phyloP scores from a whole-genome alignment of 768 basidiomycete species.

The Myochromella boudieri region DNA sequence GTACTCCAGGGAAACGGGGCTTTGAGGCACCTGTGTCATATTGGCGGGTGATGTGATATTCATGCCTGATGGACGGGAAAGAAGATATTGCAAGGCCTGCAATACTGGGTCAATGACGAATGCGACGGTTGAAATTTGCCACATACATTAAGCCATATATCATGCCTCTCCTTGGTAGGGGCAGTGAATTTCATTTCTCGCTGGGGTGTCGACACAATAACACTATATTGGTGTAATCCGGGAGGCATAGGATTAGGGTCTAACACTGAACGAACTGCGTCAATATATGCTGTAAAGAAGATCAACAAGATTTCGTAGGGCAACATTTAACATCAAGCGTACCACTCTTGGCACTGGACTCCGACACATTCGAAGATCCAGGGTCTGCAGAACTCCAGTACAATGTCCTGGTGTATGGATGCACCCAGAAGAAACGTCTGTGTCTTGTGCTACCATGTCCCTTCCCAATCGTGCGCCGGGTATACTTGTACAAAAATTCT shows the following conservation, averaged over 20 bases:
- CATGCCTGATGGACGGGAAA: slow-evolving; percentile 63
- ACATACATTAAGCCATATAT: slow-evolving; percentile 92
- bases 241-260: slow-evolving; percentile 97
- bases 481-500: slow-evolving; percentile 98
- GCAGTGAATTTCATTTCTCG: slow-evolving; percentile 99
- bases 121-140: slow-evolving; percentile 5
- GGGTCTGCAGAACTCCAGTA: slow-evolving; percentile 98
- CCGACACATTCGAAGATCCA: slow-evolving; percentile 81
- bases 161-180: slow-evolving; percentile 91
- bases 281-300: slow-evolving; percentile 75
- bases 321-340: slow-evolving; percentile 33
- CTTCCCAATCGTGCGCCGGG: slow-evolving; percentile 83
- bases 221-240: slow-evolving; percentile 89
- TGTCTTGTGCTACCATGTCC: slow-evolving; percentile 89
- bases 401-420: slow-evolving; percentile 96
- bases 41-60: slow-evolving; percentile 39
- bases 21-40: slow-evolving; percentile 38
- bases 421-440: slow-evolving; percentile 99
- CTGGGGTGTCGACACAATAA: slow-evolving; percentile 89
- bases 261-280: slow-evolving; percentile 86
- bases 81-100: slow-evolving; percentile 89
- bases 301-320: slow-evolving; percentile 7
- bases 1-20: slow-evolving; percentile 47
- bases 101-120: slow-evolving; percentile 9
- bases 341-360: slow-evolving; percentile 98